A percentile compares a stretch with the other conserved stretches of the same genome.
phyloP scores from a whole-genome alignment of 176 grass and related monocot genomes.

The Eragrostis nindensis region DNA sequence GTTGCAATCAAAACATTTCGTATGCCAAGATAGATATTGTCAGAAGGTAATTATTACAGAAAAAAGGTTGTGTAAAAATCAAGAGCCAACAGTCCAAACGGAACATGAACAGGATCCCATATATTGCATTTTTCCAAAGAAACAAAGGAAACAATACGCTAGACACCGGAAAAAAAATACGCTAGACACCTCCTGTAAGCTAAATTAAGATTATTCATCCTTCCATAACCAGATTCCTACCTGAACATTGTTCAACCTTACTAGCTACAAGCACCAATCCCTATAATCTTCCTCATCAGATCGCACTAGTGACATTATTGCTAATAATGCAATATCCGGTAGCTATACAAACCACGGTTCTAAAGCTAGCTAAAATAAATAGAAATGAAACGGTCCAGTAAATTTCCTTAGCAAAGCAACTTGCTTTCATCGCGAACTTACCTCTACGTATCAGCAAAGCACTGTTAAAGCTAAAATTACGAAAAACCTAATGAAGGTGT shows the following conservation, averaged over 20 bases:
- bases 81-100: background rate
- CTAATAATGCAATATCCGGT: background rate
- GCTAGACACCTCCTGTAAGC: background rate
- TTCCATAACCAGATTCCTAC: background rate
- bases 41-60: background rate
- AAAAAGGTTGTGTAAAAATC: background rate
- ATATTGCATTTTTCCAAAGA: background rate
- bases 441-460: background rate
- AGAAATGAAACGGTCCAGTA: background rate
- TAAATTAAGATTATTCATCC: background rate
- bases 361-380: no score
- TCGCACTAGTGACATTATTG: background rate
- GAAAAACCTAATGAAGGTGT: background rate
- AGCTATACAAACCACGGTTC: background rate
- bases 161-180: no score
- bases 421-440: background rate
- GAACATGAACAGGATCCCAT: background rate
- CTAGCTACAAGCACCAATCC: constrained; percentile 9
- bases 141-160: background rate
- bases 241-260: background rate
- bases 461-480: background rate
- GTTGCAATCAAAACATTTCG: background rate
- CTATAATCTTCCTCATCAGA: background rate
- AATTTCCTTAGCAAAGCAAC: background rate
- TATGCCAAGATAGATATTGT: background rate